Evolutionary conservation across 352 stramenopile genomes (phyloP), one percentile per base, ranked within the genome.

Genomic region (Blastocystis sp.): DNA sequence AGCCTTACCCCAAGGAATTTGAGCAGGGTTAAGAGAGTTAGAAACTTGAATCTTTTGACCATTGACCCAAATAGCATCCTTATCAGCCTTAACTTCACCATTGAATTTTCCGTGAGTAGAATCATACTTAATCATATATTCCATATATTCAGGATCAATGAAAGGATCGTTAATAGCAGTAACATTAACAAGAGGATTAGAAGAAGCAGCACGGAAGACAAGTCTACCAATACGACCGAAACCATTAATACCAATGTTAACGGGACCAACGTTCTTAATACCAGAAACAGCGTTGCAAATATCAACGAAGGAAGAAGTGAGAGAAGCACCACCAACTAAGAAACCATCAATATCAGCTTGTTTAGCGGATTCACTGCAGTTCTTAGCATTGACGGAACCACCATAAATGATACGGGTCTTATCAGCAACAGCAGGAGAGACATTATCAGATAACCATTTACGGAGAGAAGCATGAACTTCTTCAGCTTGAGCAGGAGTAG

Each of bases 201-300:
- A 55, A 76, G 83, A 67, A 23, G 84, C 83, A 34, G 83, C 80
- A 44, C 87, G 82, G 56, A 94, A 79, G 40, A 95, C 87, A 31
- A 96, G 77, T 76, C 88, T 81, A 37, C 90, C 90, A 58, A 98
- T 98, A 65, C 90, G 83, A 55, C 91, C 91, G 68, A 96, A 98
- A 39, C 90, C 90, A 70, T 98, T 96, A 78, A 98, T 96, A 55
- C 83, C 88, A 28, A 96, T 72, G 70, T 90, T 92, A 66, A 93
- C 71, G 25, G 66, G 36, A 25, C 41, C 46, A 21, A 35, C 46
- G 32, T 65, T 65, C 46, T 55, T 58, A 40, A 69, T 28, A 6
- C 45, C 42, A 33, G 55, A 59, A 43, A 35, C 83, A 68, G 67
- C 75, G 72, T 94, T 93, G 66, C 95, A 94, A 72, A 97, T 97